Base-by-base conservation (phyloP, 352 stramenopile species). In the Saprolegnia parasitica region DNA sequence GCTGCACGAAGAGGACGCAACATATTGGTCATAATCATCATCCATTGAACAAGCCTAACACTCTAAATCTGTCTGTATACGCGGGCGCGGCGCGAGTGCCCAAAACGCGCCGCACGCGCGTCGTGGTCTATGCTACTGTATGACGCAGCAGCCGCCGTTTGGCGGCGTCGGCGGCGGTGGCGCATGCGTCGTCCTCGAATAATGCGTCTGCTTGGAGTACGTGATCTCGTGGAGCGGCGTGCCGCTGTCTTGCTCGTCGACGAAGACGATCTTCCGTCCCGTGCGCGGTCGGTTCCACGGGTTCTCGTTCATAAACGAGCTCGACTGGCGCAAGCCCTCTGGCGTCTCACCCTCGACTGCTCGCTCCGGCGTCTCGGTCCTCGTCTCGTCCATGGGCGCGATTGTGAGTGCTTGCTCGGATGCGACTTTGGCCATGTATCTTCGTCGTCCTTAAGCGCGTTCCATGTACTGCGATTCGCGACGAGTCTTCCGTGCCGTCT, bases 171-270 rank as follows among this genome's bases (percentile, higher is more conserved):
- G 29, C 8, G 26, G 26, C 9, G 47, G 42, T 6, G 24, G 24
- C 32, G 63, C 39, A 23, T 49, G 63, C 5, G 63, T 46, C n/a
- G 50, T 29, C 54, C 63, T 60, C 40, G 63, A 70, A 37, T 70
- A 70, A 23, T 70, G 63, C 46, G 63, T 70, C 13, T 35, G 55
- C 63, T 70, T 70, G 63, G 63, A 70, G 61, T 70, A 70, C 50
- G 63, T 70, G 49, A 70, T 70, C 37, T 70, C 63, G 26, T 70
- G 63, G 4, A 70, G 54, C 37, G 63, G 63, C 10, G 37, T 42
- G 20, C 20, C 18, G 16, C 15, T 32, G 50, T 61, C 63, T 11
- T 46, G 32, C n/a, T 70, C 63, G 54, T 70, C 63, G n/a, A 70
- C 54, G n/a, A 70, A 70, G 42, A 52, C 54, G 32, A 70, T 58